Evolutionary conservation across 306 rosid species (phyloP).

Genomic region (Dalbergia cochinchinensis): DNA sequence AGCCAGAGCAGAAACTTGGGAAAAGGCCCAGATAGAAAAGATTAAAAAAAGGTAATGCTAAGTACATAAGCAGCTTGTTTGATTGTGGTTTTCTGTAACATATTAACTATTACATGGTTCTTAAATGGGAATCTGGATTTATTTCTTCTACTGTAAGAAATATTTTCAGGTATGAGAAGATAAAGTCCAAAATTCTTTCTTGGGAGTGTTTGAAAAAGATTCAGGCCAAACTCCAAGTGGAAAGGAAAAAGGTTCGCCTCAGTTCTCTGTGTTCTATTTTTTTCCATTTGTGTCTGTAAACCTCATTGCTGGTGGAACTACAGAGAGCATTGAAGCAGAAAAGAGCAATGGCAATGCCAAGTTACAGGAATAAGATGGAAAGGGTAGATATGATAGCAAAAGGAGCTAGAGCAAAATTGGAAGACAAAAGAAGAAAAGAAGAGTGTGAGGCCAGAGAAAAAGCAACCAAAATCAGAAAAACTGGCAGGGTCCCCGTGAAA

Average conservation of each 20-base stretch:
- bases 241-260: conserved; percentile 55
- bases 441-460: conserved; percentile 59
- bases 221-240: conserved; percentile 61
- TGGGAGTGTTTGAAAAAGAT: conserved; percentile 72
- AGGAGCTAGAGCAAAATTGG: conserved; percentile 59
- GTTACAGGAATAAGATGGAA: conserved; percentile 53
- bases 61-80: conserved; percentile 3
- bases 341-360: conserved; percentile 48
- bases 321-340: conserved; percentile 60
- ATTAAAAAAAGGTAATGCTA: conserved; percentile 59
- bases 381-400: conserved; percentile 53
- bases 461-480: conserved; percentile 52
- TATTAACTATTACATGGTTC: neutral
- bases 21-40: conserved; percentile 56
- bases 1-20: conserved; percentile 62
- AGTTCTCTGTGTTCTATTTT: neutral
- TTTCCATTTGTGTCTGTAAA: conserved; percentile 11
- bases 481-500: conserved; percentile 55
- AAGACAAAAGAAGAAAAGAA: conserved; percentile 62
- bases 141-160: conserved; percentile 23
- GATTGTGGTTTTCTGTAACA: neutral
- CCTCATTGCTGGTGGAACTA: conserved; percentile 31
- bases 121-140: conserved; percentile 24
- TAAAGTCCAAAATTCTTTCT: conserved; percentile 53
- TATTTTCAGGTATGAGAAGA: conserved; percentile 65